Evolutionary conservation across 768 basidiomycete species (phyloP).

Genomic region (Phlebiopsis gigantea): DNA sequence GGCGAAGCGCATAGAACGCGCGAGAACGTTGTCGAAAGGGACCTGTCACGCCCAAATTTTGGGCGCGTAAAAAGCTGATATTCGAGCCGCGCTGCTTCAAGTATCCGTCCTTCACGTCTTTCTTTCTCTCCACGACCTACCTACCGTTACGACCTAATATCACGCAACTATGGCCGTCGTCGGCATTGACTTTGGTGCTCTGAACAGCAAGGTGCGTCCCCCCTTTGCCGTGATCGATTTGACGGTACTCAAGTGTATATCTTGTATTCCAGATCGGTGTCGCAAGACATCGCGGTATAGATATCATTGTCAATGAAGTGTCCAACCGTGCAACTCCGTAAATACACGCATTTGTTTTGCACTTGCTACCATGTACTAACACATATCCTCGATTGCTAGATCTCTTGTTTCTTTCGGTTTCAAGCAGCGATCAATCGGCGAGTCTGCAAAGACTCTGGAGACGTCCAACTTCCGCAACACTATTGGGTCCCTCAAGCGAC

Average conservation of each 20-base stretch:
- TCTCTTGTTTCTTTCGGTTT: slow-evolving; percentile 93
- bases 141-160: slow-evolving; percentile 2
- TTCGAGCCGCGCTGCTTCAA: background rate
- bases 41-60: slow-evolving; percentile 22
- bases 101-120: slow-evolving; percentile 10
- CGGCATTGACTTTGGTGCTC: slow-evolving; percentile 89
- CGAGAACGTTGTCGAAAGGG: slow-evolving; percentile 12
- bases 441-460: slow-evolving; percentile 95
- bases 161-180: slow-evolving; percentile 74
- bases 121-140: slow-evolving; percentile 9
- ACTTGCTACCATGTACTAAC: background rate
- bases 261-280: slow-evolving; percentile 74
- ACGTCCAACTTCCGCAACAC: slow-evolving; percentile 99
- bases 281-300: slow-evolving; percentile 92
- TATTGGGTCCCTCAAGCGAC: slow-evolving; percentile 85
- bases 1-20: slow-evolving; percentile 5
- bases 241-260: background rate
- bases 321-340: slow-evolving; percentile 96
- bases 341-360: slow-evolving; percentile 33
- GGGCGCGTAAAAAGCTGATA: slow-evolving; percentile 26
- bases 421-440: slow-evolving; percentile 88
- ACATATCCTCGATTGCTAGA: slow-evolving; percentile 34
- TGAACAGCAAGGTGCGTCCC: slow-evolving; percentile 73
- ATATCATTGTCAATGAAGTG: slow-evolving; percentile 97
- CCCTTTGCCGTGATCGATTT: background rate